phyloP scores from a whole-genome alignment of 2,329 filamentous ascomycete genomes.

The Chrysosporium keratinophilum region DNA sequence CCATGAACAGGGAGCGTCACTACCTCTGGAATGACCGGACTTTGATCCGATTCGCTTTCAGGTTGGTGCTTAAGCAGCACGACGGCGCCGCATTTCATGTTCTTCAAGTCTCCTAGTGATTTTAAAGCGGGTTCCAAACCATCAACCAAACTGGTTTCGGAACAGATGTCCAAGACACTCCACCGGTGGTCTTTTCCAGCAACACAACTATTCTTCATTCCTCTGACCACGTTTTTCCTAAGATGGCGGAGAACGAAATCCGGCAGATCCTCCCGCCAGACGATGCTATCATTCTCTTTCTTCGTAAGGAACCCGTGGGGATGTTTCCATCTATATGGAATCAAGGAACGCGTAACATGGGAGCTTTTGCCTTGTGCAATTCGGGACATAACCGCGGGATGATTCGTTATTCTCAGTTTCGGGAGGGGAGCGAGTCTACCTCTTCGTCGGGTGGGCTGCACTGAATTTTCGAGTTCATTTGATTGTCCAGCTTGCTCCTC shows the following conservation, averaged over 20 bases:
- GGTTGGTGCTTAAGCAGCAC: constrained; percentile 17
- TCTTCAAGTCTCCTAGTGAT: constrained; percentile 18
- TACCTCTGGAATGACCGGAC: constrained; percentile 16
- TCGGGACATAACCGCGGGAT: background rate
- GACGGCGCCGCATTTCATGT: constrained; percentile 27
- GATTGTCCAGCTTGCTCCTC: background rate
- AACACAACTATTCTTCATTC: constrained; percentile 28
- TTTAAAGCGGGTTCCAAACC: constrained; percentile 7
- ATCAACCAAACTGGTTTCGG: constrained; percentile 7
- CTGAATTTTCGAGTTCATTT: background rate
- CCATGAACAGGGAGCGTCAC: constrained; percentile 24
- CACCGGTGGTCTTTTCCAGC: constrained; percentile 14
- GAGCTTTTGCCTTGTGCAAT: background rate
- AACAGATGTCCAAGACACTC: background rate
- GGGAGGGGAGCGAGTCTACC: background rate
- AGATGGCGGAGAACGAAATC: constrained; percentile 32
- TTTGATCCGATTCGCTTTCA: background rate
- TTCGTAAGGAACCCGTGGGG: constrained; percentile 23
- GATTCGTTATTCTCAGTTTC: constrained; percentile 1
- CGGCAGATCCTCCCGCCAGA: constrained; percentile 42
- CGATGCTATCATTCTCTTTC: constrained; percentile 24
- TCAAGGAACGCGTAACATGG: constrained; percentile 11
- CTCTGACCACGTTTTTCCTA: constrained; percentile 27
- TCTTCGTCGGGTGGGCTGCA: background rate
- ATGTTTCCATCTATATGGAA: constrained; percentile 31